These are phyloP conservation scores for Parachlorella kessleri DNA, from an alignment of 139 green algal genomes.

Conservation along the genomic window DNA sequence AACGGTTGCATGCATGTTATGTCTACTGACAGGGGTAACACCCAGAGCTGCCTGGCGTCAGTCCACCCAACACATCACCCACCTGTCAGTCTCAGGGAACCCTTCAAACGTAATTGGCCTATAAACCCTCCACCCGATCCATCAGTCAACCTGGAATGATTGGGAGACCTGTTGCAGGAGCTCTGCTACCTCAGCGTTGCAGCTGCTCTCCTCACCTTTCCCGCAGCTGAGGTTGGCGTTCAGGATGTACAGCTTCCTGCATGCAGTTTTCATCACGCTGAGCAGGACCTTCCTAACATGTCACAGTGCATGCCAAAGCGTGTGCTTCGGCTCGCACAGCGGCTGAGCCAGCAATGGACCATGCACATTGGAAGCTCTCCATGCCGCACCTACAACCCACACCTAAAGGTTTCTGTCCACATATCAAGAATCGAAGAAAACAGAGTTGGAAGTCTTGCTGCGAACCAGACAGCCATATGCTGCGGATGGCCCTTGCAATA, in stretches of 20 bases:
- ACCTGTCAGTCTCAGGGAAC: no score
- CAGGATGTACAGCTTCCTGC: slow-evolving; percentile 73
- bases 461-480: not conserved
- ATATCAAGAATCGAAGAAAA: not conserved
- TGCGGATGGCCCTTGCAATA: not conserved
- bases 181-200: not conserved
- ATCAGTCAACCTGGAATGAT: no score
- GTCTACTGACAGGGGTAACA: no score
- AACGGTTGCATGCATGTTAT: no score
- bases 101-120: no score
- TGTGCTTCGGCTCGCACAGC: not conserved
- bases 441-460: not conserved
- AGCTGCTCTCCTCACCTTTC: slow-evolving; percentile 31
- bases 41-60: no score
- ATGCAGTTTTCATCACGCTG: slow-evolving; percentile 18
- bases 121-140: no score
- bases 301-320: not conserved
- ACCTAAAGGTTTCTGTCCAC: slow-evolving; percentile 4
- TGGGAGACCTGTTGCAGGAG: no score
- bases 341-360: not conserved
- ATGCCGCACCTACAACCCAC: not conserved
- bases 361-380: not conserved
- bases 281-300: not conserved
- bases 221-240: slow-evolving; percentile 68
- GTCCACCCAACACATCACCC: no score